Percentiles rank a stretch among this genome's conserved stretches.
phyloP scores from a whole-genome alignment of 176 grass and related monocot genomes.

The Avena atlantica region DNA sequence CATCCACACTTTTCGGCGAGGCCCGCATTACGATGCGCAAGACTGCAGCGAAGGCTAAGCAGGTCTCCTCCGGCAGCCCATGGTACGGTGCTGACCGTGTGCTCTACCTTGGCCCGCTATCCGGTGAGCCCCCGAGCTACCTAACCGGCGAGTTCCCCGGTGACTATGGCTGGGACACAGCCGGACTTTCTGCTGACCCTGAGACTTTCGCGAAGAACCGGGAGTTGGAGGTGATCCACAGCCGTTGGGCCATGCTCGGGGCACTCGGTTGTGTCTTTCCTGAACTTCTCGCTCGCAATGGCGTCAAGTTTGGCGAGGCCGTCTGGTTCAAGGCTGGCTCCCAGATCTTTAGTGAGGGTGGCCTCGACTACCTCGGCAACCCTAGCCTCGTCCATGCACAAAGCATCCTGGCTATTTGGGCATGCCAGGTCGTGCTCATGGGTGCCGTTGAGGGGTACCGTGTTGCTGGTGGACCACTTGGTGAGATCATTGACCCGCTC shows the following conservation, averaged over 20 bases:
- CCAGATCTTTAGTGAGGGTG: background rate
- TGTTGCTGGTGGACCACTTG: background rate
- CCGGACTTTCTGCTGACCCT: background rate
- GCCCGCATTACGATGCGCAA: background rate
- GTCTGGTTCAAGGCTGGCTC: slow-evolving; percentile 8
- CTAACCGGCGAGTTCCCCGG: background rate
- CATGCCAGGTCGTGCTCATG: slow-evolving; percentile 1
- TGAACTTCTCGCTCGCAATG: background rate
- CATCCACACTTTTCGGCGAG: background rate
- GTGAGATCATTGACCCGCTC: background rate
- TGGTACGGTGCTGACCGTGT: background rate
- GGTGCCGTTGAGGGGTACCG: slow-evolving; percentile 1
- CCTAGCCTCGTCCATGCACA: background rate
- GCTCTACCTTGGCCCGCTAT: background rate
- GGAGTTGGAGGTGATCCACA: background rate
- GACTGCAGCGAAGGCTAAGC: background rate
- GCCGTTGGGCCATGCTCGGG: background rate
- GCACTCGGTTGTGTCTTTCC: slow-evolving; percentile 12
- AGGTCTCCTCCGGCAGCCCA: background rate
- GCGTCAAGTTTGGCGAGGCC: background rate
- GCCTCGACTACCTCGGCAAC: slow-evolving; percentile 12
- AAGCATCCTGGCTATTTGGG: background rate
- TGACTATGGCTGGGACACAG: background rate
- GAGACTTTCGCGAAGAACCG: slow-evolving; percentile 13
- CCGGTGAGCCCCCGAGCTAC: background rate